A percentile compares a stretch with the other conserved stretches of the same genome.
These are phyloP conservation scores for Boletus pseudo-olivaceus DNA, from an alignment of 768 basidiomycete genomes.

Conservation along the genomic window DNA sequence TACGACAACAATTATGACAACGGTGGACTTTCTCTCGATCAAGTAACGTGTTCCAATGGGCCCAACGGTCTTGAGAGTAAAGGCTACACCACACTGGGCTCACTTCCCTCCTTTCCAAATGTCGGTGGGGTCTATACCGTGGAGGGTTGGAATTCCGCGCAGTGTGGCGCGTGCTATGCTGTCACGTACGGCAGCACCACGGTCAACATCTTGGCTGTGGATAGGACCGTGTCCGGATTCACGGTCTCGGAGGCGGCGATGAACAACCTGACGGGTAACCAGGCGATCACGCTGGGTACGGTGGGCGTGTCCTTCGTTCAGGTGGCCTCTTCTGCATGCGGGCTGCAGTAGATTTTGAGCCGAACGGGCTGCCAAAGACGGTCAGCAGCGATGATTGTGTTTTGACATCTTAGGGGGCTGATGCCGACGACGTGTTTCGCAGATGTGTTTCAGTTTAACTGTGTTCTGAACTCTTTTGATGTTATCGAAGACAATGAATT, in stretches of 20 bases:
- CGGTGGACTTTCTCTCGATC: conserved; percentile 20
- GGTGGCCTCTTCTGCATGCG: neutral
- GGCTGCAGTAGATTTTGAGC: neutral
- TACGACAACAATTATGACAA: conserved; percentile 39
- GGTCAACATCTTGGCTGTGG: conserved; percentile 54
- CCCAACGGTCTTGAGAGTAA: conserved; percentile 34
- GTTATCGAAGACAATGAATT: neutral
- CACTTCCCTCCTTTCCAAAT: conserved; percentile 36
- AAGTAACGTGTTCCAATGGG: conserved; percentile 39
- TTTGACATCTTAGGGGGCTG: conserved; percentile 1
- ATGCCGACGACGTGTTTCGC: neutral
- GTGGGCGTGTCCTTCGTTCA: conserved; percentile 13
- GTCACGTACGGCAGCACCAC: conserved; percentile 30
- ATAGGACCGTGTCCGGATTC: conserved; percentile 42
- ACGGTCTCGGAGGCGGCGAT: conserved; percentile 31
- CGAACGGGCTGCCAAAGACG: neutral
- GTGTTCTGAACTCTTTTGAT: neutral
- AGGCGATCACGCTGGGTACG: conserved; percentile 15
- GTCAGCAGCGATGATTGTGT: neutral
- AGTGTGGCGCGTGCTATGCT: conserved; percentile 32
- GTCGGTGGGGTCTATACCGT: conserved; percentile 32
- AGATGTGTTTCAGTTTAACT: neutral
- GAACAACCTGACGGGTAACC: conserved; percentile 18
- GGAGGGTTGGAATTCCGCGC: conserved; percentile 17
- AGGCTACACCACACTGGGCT: conserved; percentile 35